Evolutionary conservation across 768 basidiomycete genomes (phyloP).

Genomic region (Clitopilus passeckerianus): DNA sequence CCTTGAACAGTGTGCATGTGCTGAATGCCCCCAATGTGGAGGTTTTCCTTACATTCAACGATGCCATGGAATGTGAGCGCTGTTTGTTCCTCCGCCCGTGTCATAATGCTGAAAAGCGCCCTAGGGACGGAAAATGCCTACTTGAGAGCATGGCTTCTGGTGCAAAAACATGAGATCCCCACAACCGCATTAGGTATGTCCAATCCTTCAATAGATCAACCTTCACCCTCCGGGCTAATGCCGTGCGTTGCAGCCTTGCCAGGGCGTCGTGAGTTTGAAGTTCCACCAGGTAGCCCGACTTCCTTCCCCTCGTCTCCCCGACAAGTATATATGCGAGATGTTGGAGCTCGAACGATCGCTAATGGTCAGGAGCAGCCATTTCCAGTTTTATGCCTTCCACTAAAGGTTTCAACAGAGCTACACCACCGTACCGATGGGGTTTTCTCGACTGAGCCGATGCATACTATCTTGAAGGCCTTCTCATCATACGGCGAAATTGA

Average conservation of each 20-base stretch:
- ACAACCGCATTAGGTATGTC: conserved; percentile 32
- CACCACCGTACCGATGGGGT: conserved; percentile 22
- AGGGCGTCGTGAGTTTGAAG: conserved; percentile 48
- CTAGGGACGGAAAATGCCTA: conserved; percentile 93
- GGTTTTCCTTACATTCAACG: conserved; percentile 75
- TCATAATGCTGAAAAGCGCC: not conserved
- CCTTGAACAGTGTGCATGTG: conserved; percentile 75
- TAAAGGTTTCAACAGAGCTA: conserved; percentile 12
- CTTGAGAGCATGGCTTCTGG: conserved; percentile 71
- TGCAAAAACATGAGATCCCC: conserved; percentile 52
- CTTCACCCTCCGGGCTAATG: too few relatives aligned
- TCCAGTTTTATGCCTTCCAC: not conserved
- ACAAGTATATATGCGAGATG: conserved; percentile 61
- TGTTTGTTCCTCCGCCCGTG: not conserved
- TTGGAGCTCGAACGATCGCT: conserved; percentile 67
- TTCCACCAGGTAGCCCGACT: conserved; percentile 32
- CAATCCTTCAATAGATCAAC: not conserved
- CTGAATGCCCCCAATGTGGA: conserved; percentile 78
- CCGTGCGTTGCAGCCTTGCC: conserved; percentile 38
- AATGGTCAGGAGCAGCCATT: conserved; percentile 34
- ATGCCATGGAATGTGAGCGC: conserved; percentile 86
- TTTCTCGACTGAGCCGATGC: conserved; percentile 53
- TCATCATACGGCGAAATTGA: conserved; percentile 63
- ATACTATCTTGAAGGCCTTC: conserved; percentile 77
- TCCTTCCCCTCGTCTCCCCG: conserved; percentile 62